Conservation (phyloP, 306 rosid genomes). For the Acacia confusa region DNA sequence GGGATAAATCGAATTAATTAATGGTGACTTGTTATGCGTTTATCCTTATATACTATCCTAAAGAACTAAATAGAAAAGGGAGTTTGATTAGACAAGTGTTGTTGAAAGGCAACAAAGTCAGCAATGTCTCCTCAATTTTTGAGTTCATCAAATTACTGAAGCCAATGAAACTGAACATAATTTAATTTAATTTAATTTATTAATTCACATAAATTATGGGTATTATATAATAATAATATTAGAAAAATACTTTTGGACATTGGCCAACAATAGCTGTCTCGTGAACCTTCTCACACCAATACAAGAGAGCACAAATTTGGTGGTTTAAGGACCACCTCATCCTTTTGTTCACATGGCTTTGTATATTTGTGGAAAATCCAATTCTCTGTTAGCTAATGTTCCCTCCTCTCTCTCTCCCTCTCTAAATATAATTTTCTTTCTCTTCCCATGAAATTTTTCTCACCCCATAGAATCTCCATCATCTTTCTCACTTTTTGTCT, state of each 20-base stretch:
- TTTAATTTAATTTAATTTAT: not conserved
- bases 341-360: slow-evolving; percentile 60
- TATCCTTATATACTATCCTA: no score
- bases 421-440: slow-evolving; percentile 16
- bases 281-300: slow-evolving; percentile 54
- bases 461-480: slow-evolving; percentile 38
- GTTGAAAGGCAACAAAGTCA: slow-evolving; percentile 31
- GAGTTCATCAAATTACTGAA: slow-evolving; percentile 32
- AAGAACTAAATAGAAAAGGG: no score
- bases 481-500: slow-evolving; percentile 33
- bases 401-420: slow-evolving; percentile 23
- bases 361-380: slow-evolving; percentile 57
- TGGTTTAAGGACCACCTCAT: slow-evolving; percentile 87
- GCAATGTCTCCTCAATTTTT: slow-evolving; percentile 23
- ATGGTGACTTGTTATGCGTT: no score
- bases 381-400: slow-evolving; percentile 20
- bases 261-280: slow-evolving; percentile 57
- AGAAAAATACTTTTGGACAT: slow-evolving; percentile 34
- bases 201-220: no score
- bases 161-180: slow-evolving; percentile 28
- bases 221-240: not conserved
- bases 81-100: slow-evolving; percentile 22
- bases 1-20: not conserved
- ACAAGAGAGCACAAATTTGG: slow-evolving; percentile 48
- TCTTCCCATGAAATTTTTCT: slow-evolving; percentile 33